Evolutionary conservation across 129 eudicot species (phyloP).

Genomic region (Helichrysum umbraculigerum): DNA sequence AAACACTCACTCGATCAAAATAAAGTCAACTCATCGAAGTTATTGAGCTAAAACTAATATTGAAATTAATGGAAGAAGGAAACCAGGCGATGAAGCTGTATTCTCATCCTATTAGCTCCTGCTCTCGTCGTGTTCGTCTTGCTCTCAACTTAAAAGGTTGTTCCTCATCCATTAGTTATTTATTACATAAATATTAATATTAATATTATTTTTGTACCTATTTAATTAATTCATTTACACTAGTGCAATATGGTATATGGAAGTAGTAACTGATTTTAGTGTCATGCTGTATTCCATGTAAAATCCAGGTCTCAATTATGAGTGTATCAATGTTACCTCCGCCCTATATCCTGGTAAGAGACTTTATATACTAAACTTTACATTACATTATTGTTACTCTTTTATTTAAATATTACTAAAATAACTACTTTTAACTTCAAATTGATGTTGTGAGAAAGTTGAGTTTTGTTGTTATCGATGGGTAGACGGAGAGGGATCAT

Average conservation of each 20-base stretch:
- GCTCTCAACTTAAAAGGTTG: constrained; percentile 74
- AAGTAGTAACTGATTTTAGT: background rate
- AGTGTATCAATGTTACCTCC: constrained; percentile 56
- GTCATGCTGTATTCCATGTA: background rate
- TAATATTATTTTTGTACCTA: background rate
- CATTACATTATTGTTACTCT: background rate
- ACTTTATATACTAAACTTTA: background rate
- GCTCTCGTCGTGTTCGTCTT: constrained; percentile 77
- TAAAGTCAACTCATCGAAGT: background rate
- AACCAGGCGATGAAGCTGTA: constrained; percentile 52
- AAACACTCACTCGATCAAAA: background rate
- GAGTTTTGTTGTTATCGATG: background rate
- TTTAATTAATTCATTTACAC: background rate
- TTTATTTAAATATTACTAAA: background rate
- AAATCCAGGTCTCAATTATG: constrained; percentile 59
- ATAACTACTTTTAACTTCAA: background rate
- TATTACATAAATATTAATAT: background rate
- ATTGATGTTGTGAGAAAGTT: background rate
- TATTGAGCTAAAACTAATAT: background rate
- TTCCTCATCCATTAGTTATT: background rate
- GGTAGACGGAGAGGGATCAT: background rate
- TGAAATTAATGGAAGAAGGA: constrained; percentile 9
- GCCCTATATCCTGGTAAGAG: background rate
- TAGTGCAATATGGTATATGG: background rate
- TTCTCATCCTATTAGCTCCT: constrained; percentile 64